Conservation (phyloP, 2,329 filamentous ascomycete genomes). For the Venturia asperata region DNA sequence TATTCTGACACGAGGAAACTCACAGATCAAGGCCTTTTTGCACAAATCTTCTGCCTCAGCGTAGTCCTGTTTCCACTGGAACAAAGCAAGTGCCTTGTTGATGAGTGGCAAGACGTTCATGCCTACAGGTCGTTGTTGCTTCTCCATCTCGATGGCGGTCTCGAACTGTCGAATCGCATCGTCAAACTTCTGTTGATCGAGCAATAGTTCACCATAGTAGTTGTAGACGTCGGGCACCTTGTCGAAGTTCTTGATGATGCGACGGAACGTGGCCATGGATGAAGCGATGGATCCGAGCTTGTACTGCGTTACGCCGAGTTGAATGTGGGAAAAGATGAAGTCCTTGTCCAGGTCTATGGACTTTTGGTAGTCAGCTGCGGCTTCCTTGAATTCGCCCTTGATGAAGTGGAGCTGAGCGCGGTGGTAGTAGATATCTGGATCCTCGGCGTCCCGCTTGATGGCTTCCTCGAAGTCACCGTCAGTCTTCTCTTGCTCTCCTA, state of each 20-base stretch:
- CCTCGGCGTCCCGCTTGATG: conserved; percentile 72
- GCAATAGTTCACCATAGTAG: conserved; percentile 94
- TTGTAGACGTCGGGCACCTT: conserved; percentile 98
- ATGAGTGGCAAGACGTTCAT: conserved; percentile 98
- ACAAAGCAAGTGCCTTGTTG: conserved; percentile 94
- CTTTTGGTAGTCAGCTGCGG: conserved; percentile 98
- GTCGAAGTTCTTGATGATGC: conserved; percentile 97
- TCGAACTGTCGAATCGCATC: conserved; percentile 98
- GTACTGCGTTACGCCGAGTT: conserved; percentile 98
- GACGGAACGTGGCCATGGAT: conserved; percentile 95
- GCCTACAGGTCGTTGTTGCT: conserved; percentile 81
- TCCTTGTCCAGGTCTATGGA: conserved; percentile 92
- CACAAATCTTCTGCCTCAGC: conserved; percentile 90
- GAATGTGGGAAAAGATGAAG: conserved; percentile 99
- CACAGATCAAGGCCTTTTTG: conserved; percentile 94
- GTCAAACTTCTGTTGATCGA: conserved; percentile 92
- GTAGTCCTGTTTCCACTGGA: conserved; percentile 98
- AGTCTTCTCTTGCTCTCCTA: conserved; percentile 77
- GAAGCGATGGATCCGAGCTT: conserved; percentile 98
- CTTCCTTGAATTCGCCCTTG: conserved; percentile 83
- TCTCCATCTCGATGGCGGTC: conserved; percentile 97
- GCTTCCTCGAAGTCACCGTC: conserved; percentile 82
- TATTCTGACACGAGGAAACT: conserved; percentile 35
- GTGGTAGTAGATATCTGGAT: conserved; percentile 98
- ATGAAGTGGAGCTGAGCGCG: conserved; percentile 98